Base-by-base conservation (phyloP, 129 eudicot species). In the Centella asiatica region DNA sequence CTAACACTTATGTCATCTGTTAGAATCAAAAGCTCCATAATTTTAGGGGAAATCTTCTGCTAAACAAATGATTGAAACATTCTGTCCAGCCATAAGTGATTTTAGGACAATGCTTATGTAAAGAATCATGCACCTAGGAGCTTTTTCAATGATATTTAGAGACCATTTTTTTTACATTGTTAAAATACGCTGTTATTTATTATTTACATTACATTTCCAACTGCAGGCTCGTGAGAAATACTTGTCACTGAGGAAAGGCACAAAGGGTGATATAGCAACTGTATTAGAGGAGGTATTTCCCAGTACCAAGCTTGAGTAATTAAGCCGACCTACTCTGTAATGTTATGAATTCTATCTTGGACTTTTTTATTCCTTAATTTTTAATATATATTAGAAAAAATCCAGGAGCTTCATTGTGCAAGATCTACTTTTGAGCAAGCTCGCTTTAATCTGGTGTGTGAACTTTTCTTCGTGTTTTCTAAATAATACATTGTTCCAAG, bases 401-500 rank as follows among this genome's bases (percentile, higher is more conserved):
- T 77, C 12, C 83, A 90, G 97, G 98, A 90, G 73, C 98, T 90
- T 72, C 85, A 90, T 77, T 76, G 78, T 75, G 88, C 98, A 49
- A 78, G 98, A 75, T 84, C 87, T 79, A 70, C 89, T 61, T 90
- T 90, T 84, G 98, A 90, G 86, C 94, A 90, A 75, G 98, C 98
- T 65, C 94, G 98, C 45, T 90, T 90, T 69, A 84, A 73, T 77
- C 84, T 90, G 95, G 98, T 90, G 50, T 54, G 81, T 71, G 37
- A 49, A 23, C 50, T 62, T 62, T 29, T 50, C 24, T n/a, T 7
- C 54, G 20, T 50, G 7, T 32, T 18, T 50, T 60, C 20, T 36
- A 58, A 6, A 32, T 7, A 24, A 56, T 28, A 29, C 33, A 34
- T 26, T 22, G 34, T 48, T 47, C 27, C 47, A 69, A 32, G 26